phyloP scores from a whole-genome alignment of 1,284 basidiomycete genomes.

The Malassezia pachydermatis region DNA sequence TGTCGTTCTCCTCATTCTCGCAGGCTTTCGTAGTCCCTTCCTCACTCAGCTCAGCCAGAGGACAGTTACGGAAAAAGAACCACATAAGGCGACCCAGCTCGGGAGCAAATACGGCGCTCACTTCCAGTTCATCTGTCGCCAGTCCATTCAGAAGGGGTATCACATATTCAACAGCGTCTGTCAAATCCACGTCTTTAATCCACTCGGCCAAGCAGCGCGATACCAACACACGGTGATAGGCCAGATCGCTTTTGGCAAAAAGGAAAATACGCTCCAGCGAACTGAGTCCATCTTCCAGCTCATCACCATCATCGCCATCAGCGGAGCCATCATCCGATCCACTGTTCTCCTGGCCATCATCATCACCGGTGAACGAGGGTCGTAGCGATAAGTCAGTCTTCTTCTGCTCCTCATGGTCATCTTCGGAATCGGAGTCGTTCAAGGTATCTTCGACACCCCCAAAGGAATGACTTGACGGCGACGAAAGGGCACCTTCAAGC shows the following conservation, averaged over 20 bases:
- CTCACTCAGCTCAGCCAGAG: constrained; percentile 23
- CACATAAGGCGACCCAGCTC: constrained; percentile 75
- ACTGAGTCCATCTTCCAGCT: constrained; percentile 53
- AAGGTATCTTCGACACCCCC: no score
- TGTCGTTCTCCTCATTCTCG: constrained; percentile 11
- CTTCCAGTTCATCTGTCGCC: constrained; percentile 79
- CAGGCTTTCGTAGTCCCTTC: constrained; percentile 16
- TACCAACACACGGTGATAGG: constrained; percentile 64
- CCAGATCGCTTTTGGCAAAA: constrained; percentile 72
- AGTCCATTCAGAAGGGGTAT: constrained; percentile 76
- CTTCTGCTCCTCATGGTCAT: no score
- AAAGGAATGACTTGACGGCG: background rate
- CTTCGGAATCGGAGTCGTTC: no score
- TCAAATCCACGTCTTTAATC: constrained; percentile 55
- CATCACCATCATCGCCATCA: constrained; percentile 19
- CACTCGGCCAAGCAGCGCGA: constrained; percentile 44
- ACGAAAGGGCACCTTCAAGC: background rate
- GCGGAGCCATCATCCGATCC: constrained; percentile 12
- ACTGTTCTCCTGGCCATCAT: no score
- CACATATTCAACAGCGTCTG: constrained; percentile 87
- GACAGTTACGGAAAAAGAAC: constrained; percentile 76
- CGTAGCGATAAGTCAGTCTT: no score
- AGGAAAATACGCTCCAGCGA: constrained; percentile 85
- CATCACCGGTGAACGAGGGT: background rate
- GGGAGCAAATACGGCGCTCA: constrained; percentile 78